Base-by-base conservation (phyloP, 1,284 basidiomycete species). In the Ceratorhiza oryzae-sativae region DNA sequence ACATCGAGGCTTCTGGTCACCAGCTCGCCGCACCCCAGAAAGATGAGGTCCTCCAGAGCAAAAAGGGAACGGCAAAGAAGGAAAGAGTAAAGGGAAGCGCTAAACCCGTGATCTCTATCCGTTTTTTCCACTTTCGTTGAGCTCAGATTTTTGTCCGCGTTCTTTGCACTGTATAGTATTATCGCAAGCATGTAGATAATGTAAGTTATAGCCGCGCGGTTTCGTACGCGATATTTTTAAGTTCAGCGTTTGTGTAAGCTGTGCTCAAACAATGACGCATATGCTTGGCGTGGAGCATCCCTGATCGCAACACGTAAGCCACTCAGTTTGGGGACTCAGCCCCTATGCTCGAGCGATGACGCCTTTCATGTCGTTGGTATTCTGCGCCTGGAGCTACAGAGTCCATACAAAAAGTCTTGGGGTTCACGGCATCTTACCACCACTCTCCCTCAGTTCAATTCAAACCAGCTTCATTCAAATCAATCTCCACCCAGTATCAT, bases 1-100 rank as follows among this genome's bases (percentile, higher is more conserved):
- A 94, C 79, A 87, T 95, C 76, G 86, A 84, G 42, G 85, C 87
- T 51, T 86, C 86, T 5, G 92, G 90, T 0, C 94, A 97, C 80
- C 92, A 92, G 0, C 77, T 85, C 32, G 89, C 88, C 15, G 77
- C 78, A 62, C 77, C 78, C 41, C 75, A 63, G 39, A 53, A 60
- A 30, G 41, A 48, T 36, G 39, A 71, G 36, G 55, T 36, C 25
- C 23, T 48, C 45, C 58, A 41, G 42, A 67, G 20, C n/a, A 60
- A 48, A 53, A 71, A 56, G 61, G 34, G 32, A 42, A 45, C 67
- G 34, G 55, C 30, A 71, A 71, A 42, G 49, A 75, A 71, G 65
- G 63, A 32, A 75, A 75, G 72, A 71, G 71, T 56, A 75, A 72
- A 53, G 67, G 67, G 18, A 70, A 70, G 45, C 67, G 67, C 23